Base-by-base conservation (phyloP, 495 filamentous ascomycete genomes). In the Penicillium desertorum region DNA sequence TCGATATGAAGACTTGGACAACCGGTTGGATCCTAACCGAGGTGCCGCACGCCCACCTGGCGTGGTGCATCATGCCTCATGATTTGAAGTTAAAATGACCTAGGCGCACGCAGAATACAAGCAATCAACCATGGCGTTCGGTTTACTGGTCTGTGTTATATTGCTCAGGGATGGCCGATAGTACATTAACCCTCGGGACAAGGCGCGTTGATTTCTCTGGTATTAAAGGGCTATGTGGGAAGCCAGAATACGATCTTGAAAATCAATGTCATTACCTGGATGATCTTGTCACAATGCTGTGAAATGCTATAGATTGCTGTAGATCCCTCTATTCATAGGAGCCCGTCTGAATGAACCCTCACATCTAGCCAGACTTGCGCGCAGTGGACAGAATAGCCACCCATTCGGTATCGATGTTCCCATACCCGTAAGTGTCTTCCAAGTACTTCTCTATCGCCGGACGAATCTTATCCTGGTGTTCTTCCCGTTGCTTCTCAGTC, bases 1-100 rank as follows among this genome's bases (percentile, higher is more conserved):
- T 19, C 79, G 89, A 59, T 94, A 92, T 59, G 85, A 86, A 56
- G 85, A 91, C 66, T 73, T 95, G 58, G 89, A 94, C 62, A 80
- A 80, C 66, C 76, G 72, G 46, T 64, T 79, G 57, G 76, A 79
- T 44, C 70, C 74, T 43, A 73, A 71, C 47, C 68, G 76, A 20
- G 65, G 57, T 10, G 53, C 75, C 32, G 60, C 61, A 30, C 74
- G 75, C 27, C 34, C 67, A 48, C 68, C 71, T 41, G 73, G 69
- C 42, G 71, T 72, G 34, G 59, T 74, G n/a, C 69, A 67, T 46
- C 74, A 74, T 39, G 67, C 70, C 60, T 77, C 76, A 76, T 79
- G 65, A 78, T 52, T 53, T 55, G 41, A 56, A 14, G 34, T 36
- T 56, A 6, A 50, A 52, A 37, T 12, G 45, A 46, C 16, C 17